These are phyloP conservation scores for Globisporangium alternatum DNA, from an alignment of 352 stramenopile genomes.

Conservation along the genomic window DNA sequence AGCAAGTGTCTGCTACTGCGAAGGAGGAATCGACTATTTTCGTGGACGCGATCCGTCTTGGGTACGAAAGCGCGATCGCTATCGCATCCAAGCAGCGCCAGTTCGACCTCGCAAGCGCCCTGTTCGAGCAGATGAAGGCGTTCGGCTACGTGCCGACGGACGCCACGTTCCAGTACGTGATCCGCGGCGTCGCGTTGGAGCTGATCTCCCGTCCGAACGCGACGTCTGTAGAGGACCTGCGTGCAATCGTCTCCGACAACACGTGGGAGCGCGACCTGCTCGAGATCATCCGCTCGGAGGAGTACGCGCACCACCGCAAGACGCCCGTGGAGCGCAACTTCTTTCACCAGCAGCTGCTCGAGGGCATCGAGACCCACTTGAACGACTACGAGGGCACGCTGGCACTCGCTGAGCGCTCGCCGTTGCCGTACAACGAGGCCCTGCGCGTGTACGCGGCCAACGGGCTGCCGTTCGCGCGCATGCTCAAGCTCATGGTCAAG, in stretches of 20 bases:
- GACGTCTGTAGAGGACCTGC: slow-evolving; percentile 35
- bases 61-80: slow-evolving; percentile 64
- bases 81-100: slow-evolving; percentile 75
- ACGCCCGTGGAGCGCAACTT: slow-evolving; percentile 41
- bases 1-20: slow-evolving; percentile 9
- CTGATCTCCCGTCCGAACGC: slow-evolving; percentile 23
- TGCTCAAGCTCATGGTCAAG: slow-evolving; percentile 62
- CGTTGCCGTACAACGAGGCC: slow-evolving; percentile 57
- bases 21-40: slow-evolving; percentile 13
- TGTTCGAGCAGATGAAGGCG: slow-evolving; percentile 48
- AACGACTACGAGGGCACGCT: slow-evolving; percentile 43
- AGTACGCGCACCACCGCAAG: slow-evolving; percentile 59
- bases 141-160: slow-evolving; percentile 30
- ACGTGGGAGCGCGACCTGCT: slow-evolving; percentile 57
- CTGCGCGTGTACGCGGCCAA: slow-evolving; percentile 59
- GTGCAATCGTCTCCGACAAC: slow-evolving; percentile 24
- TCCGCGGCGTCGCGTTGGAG: slow-evolving; percentile 55
- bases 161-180: slow-evolving; percentile 45
- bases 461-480: slow-evolving; percentile 42
- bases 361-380: slow-evolving; percentile 40
- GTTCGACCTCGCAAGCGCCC: slow-evolving; percentile 38
- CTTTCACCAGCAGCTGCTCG: slow-evolving; percentile 43
- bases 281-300: slow-evolving; percentile 49
- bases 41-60: slow-evolving; percentile 30
- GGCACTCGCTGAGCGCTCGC: slow-evolving; percentile 18